Percentiles rank a stretch among this genome's conserved stretches.
phyloP scores from a whole-genome alignment of 2,329 filamentous ascomycete species.

The Periconia digitata region DNA sequence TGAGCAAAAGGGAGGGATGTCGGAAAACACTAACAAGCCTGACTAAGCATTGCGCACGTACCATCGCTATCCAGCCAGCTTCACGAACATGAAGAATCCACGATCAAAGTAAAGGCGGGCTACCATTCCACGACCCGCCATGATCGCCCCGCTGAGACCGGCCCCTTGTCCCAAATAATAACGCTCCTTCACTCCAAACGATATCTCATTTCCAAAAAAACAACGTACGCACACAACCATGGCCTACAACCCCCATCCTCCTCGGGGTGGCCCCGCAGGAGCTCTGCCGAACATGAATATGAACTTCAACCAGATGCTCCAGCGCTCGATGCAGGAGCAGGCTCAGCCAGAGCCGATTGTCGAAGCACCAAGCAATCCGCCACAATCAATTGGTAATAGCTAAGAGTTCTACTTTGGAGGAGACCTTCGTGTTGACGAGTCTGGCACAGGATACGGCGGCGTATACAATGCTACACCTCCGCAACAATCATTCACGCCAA shows the following conservation, averaged over 20 bases:
- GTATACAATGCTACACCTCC: conserved; percentile 44
- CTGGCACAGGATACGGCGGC: conserved; percentile 33
- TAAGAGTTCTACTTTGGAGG: conserved; percentile 1
- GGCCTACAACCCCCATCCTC: conserved; percentile 31
- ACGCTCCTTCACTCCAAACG: conserved; percentile 21
- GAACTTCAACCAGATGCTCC: conserved; percentile 41
- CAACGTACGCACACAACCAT: conserved; percentile 14
- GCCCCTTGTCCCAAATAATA: conserved; percentile 10
- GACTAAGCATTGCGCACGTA: too few relatives aligned
- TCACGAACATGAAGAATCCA: background rate
- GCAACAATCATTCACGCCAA: conserved; percentile 52
- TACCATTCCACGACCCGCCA: conserved; percentile 28
- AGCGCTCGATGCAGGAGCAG: conserved; percentile 37
- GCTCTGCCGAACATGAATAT: conserved; percentile 30
- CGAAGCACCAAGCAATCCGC: conserved; percentile 26
- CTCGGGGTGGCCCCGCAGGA: conserved; percentile 34
- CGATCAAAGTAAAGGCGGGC: conserved; percentile 16
- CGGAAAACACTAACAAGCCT: too few relatives aligned
- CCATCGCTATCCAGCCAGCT: too few relatives aligned
- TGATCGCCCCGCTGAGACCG: conserved; percentile 25
- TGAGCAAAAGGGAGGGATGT: too few relatives aligned
- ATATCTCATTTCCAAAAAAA: background rate
- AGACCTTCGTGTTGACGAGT: conserved; percentile 18
- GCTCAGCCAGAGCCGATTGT: conserved; percentile 22
- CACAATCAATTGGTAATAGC: conserved; percentile 29